Conservation (phyloP, 805 yeast genomes). For the Candida golubevii region DNA sequence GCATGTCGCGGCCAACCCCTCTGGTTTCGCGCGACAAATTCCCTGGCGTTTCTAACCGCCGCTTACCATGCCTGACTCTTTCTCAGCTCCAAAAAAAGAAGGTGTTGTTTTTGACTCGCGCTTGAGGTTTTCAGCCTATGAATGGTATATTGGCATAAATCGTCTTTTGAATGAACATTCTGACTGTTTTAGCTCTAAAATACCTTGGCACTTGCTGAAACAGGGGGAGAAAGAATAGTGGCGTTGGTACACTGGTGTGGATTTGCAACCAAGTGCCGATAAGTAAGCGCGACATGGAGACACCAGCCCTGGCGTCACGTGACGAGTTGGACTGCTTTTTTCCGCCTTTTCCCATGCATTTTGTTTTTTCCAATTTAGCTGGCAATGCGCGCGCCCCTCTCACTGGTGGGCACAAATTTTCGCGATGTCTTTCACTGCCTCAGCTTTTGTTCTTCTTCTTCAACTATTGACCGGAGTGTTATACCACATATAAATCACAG, state of each 20-base stretch:
- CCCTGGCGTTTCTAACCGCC: background rate
- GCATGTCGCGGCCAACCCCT: constrained; percentile 4
- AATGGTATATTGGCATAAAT: no score
- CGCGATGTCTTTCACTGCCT: constrained; percentile 2
- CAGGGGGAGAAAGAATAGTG: background rate
- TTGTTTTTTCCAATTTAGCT: background rate
- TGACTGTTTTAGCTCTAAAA: no score
- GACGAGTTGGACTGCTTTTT: constrained; percentile 11
- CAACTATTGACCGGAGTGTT: constrained; percentile 88
- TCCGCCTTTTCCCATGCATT: background rate
- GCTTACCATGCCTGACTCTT: no score
- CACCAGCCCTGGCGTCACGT: constrained; percentile 13
- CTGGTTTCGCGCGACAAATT: background rate
- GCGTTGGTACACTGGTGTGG: background rate
- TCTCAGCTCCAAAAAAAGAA: no score
- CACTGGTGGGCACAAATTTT: constrained; percentile 13
- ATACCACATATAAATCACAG: constrained; percentile 48
- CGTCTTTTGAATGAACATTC: no score
- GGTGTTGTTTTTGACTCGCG: no score
- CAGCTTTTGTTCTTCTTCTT: constrained; percentile 3
- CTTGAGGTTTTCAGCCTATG: no score
- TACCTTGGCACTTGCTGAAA: no score
- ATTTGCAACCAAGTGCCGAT: constrained; percentile 1
- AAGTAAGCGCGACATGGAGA: constrained; percentile 5
- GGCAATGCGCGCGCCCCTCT: constrained; percentile 1